These are phyloP conservation scores for Jatropha curcas DNA, from an alignment of 345 rosid genomes.

Conservation along the genomic window DNA sequence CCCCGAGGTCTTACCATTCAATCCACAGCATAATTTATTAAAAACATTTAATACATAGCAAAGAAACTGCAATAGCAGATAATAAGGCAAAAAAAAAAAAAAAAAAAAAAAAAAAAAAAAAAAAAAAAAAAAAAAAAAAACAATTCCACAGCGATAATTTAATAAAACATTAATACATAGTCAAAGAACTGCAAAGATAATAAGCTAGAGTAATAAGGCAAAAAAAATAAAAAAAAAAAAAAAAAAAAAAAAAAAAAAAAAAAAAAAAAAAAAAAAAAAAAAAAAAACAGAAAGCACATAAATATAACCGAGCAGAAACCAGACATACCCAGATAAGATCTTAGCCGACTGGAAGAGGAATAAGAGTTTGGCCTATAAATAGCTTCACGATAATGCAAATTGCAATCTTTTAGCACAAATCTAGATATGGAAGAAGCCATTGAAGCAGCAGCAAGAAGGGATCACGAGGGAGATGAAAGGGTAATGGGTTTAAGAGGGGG, in stretches of 20 bases:
- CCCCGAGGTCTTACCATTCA: conserved; percentile 41
- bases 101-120: conserved; percentile 12
- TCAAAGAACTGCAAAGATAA: too few relatives aligned
- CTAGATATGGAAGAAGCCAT: conserved; percentile 46
- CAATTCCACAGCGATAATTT: too few relatives aligned
- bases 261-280: conserved; percentile 5
- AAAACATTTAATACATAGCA: neutral
- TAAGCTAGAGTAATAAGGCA: too few relatives aligned
- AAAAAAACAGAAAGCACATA: conserved; percentile 18
- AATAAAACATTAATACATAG: too few relatives aligned
- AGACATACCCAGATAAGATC: conserved; percentile 54
- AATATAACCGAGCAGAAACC: conserved; percentile 1
- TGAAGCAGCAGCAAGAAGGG: too few relatives aligned
- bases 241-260: too few relatives aligned
- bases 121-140: conserved; percentile 19
- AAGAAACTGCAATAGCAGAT: neutral
- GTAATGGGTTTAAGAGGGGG: conserved; percentile 12
- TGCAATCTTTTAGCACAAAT: conserved; percentile 49
- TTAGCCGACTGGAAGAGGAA: conserved; percentile 31
- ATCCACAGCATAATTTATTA: conserved; percentile 4
- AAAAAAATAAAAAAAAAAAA: too few relatives aligned
- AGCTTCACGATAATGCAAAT: conserved; percentile 33
- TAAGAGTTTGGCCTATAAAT: conserved; percentile 26
- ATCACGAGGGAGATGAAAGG: conserved; percentile 2
- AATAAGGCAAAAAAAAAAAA: conserved; percentile 11